A percentile compares a stretch with the other conserved stretches of the same genome.
phyloP scores from a whole-genome alignment of 225 moss, liverwort and hornwort genomes.

The Marchantia paleacea region DNA sequence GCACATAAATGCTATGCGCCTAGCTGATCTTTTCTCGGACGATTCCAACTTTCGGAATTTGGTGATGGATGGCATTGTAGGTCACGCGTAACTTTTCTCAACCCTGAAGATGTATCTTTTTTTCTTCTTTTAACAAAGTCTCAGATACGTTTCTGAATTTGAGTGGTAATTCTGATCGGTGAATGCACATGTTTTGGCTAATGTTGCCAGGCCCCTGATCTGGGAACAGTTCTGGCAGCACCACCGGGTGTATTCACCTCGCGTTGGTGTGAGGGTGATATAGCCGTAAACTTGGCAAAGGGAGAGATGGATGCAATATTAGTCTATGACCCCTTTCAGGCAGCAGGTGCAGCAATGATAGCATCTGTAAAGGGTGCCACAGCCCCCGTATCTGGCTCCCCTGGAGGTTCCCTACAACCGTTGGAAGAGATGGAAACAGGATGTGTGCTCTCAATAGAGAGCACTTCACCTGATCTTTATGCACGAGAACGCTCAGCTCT shows the following conservation, averaged over 20 bases:
- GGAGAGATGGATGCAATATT: slow-evolving; percentile 93
- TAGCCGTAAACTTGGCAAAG: slow-evolving; percentile 78
- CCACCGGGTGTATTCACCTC: slow-evolving; percentile 78
- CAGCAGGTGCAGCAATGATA: slow-evolving; percentile 98
- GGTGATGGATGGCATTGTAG: slow-evolving; percentile 94
- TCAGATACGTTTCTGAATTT: not conserved
- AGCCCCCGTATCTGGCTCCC: slow-evolving; percentile 33
- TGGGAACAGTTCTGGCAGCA: slow-evolving; percentile 90
- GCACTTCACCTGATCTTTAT: slow-evolving; percentile 44
- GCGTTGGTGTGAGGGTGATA: slow-evolving; percentile 96
- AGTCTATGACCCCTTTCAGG: slow-evolving; percentile 95
- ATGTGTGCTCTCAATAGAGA: slow-evolving; percentile 52
- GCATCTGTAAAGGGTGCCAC: slow-evolving; percentile 78
- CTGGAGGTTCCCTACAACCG: slow-evolving; percentile 35
- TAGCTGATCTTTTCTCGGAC: slow-evolving; percentile 94
- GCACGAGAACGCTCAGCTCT: slow-evolving; percentile 70
- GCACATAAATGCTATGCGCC: slow-evolving; percentile 88
- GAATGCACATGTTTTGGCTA: not conserved
- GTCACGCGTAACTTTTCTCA: slow-evolving; percentile 32
- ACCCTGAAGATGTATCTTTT: not conserved
- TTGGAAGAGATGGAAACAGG: slow-evolving; percentile 49
- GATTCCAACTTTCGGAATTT: slow-evolving; percentile 98
- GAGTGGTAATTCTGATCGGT: not conserved
- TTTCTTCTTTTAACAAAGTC: not conserved
- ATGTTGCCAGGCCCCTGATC: slow-evolving; percentile 76